Evolutionary conservation across 805 yeast species (phyloP), one percentile per base, ranked within the genome.

Genomic region (Metschnikowia lachancei): DNA sequence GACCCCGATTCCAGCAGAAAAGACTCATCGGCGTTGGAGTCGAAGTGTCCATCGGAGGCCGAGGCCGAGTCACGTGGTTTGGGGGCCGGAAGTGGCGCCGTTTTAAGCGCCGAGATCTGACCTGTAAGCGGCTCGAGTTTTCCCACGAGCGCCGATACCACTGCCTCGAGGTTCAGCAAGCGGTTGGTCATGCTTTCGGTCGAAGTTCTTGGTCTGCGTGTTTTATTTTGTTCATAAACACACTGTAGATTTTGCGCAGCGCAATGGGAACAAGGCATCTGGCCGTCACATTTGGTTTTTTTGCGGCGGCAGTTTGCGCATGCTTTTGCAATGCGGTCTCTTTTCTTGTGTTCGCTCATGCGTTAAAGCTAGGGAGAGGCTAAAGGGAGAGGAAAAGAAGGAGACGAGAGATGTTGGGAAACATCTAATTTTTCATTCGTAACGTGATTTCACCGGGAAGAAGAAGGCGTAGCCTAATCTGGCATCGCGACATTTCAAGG

Each of bases 251-350:
- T 14, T 13, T 35, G 41, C 34, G 40, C 34, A 9, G 37, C 14
- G 33, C 58, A 55, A 33, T 49, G 50, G 26, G 31, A 41, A 31
- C 57, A 53, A 10, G 49, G 53, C 10, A 31, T 18, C 26, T 36
- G 30, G 18, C 57, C 56, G 17, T 50, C 47, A 26, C 58, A 53
- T 28, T 49, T 42, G 19, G 47, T 54, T 38, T 55, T 55, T 39
- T 47, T 51, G 19, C 50, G 42, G 16, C 59, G 54, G 30, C 59
- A 55, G 4, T 40, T 37, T 22, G 47, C 52, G 22, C 59, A 53
- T 0, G 59, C 59, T 39, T 45, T 50, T 19, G 51, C 36, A 16
- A 49, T 47, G 0, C 58, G 37, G 16, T 43, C 48, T 35, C 48
- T 29, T n/a, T 45, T 45, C n/a, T 32, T 39, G 20, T 22, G 12